Evolutionary conservation across 2,329 filamentous ascomycete genomes (phyloP).

Genomic region (Talaromyces rugulosus): DNA sequence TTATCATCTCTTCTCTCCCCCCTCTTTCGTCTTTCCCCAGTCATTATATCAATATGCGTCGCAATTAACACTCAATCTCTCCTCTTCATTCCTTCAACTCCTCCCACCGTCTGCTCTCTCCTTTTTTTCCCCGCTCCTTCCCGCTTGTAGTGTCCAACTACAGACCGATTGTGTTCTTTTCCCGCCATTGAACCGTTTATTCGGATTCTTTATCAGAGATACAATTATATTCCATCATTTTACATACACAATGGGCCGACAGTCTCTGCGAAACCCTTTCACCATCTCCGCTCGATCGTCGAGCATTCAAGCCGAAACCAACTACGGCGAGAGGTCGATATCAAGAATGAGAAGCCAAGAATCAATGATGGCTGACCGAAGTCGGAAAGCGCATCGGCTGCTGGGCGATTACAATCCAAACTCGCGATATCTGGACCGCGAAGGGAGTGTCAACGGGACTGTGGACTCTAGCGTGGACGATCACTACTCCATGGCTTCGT

Average conservation of each 20-base stretch:
- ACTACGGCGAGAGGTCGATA: not conserved
- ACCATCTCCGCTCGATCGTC: conserved; percentile 13
- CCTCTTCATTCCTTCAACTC: not conserved
- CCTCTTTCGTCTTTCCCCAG: not conserved
- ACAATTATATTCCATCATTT: not conserved
- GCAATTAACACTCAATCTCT: not conserved
- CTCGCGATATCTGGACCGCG: not conserved
- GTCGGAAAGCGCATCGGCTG: not conserved
- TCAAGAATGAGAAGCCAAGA: conserved; percentile 4
- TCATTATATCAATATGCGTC: not conserved
- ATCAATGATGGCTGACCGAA: not conserved
- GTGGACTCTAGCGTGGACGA: not conserved
- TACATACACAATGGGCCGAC: conserved; percentile 11
- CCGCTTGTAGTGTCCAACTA: not conserved
- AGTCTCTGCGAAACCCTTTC: conserved; percentile 9
- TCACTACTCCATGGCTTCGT: not conserved
- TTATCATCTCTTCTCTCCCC: not conserved
- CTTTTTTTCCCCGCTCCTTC: not conserved
- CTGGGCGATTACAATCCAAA: not conserved
- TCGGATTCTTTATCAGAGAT: not conserved
- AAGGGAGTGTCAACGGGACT: not conserved
- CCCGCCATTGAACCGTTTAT: not conserved
- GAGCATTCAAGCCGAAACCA: conserved; percentile 13
- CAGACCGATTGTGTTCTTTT: not conserved
- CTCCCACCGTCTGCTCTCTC: not conserved